Conservation (phyloP, 306 rosid genomes). For the Vigna hirtella region DNA sequence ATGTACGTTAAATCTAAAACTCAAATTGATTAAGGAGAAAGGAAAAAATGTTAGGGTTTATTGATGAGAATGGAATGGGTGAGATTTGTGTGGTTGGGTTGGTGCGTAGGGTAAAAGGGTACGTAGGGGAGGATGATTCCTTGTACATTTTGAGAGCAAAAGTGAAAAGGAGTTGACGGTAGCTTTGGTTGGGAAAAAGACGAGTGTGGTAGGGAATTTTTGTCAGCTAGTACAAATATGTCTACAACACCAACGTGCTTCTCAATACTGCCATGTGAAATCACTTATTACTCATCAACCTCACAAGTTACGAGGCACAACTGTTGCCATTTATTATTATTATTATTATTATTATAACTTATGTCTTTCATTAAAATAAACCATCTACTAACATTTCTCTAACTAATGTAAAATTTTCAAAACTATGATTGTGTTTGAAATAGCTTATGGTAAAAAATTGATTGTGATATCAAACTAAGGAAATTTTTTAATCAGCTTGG, state of each 20-base stretch:
- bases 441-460: no score
- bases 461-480: no score
- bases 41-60: neutral
- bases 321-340: no score
- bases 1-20: no score
- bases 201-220: constrained; percentile 48
- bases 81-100: neutral
- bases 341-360: neutral
- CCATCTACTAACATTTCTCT: no score
- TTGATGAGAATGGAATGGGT: constrained; percentile 23
- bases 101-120: constrained; percentile 10
- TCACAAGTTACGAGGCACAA: constrained; percentile 27
- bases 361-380: no score
- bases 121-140: neutral
- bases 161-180: constrained; percentile 28
- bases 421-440: no score
- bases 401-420: no score
- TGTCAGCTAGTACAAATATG: constrained; percentile 44
- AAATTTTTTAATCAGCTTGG: no score
- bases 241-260: constrained; percentile 33
- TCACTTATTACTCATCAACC: neutral
- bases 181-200: constrained; percentile 40
- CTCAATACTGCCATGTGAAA: constrained; percentile 39
- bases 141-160: neutral
- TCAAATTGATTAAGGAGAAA: no score